Evolutionary conservation across 106 monocot species (phyloP), one percentile per base, ranked within the genome.

Genomic region (Hemerocallis citrina): DNA sequence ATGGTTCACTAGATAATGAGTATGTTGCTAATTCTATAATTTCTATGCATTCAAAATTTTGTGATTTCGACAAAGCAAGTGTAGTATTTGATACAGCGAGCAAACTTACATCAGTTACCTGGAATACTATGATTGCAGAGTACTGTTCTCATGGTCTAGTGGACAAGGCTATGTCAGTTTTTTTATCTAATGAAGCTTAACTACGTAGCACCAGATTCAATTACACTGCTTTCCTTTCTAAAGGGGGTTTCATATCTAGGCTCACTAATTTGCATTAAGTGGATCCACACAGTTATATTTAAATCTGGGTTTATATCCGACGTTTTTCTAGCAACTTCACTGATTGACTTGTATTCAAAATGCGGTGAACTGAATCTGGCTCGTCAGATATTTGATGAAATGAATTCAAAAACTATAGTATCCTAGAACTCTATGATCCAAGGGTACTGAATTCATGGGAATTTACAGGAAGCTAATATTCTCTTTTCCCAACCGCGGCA

Each of bases 361-460:
- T 79, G 75, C 40, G 84, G 84, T 59, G 56, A 73, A 1, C 30
- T 84, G 7, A 40, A 21, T 29, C 48, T 65, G 60, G 79, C 72
- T 59, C 34, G 75, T 1, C 22, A 14, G 35, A 23, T 79, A 15
- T 84, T 84, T 62, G 69, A 84, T 49, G 42, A 52, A 0, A 75
- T 84, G 72, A 52, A 33, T 14, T 62, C 20, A 4, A 84, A 59
- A 63, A 72, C 68, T 14, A 30, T 43, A 15, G 50, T 68, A 0
- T 64, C 79, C 13, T 79, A 75, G 79, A 75, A 84, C 56, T 72
- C 72, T 35, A 75, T 84, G 60, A 79, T 84, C 7, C 50, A 55
- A 9, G 79, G 65, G 0, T 84, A 84, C 62, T 75, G 75, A 22
- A 61, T 79, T 49, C 79, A 79, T 50, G 84, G 84, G 35, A 30